Evolutionary conservation across 768 basidiomycete species (phyloP).

Genomic region (Tricholoma terreum): DNA sequence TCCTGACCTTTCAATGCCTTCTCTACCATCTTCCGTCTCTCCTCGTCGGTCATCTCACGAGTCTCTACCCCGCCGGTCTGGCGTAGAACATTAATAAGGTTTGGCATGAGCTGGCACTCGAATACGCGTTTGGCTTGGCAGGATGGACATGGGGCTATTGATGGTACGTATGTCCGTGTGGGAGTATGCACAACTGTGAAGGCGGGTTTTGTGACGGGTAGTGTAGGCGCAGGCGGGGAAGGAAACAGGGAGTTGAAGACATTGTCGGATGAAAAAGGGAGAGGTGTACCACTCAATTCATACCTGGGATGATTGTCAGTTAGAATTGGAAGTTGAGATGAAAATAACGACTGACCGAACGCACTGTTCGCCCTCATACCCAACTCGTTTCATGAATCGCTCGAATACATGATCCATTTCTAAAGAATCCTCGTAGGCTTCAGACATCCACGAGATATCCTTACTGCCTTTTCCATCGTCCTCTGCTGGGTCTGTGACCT

Average conservation of each 20-base stretch:
- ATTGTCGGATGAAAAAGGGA: slow-evolving; percentile 81
- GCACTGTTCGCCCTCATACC: slow-evolving; percentile 76
- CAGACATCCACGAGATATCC: slow-evolving; percentile 58
- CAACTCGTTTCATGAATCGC: slow-evolving; percentile 72
- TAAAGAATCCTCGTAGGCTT: slow-evolving; percentile 79
- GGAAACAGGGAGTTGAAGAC: slow-evolving; percentile 78
- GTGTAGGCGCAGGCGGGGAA: slow-evolving; percentile 36
- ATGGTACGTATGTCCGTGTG: slow-evolving; percentile 53
- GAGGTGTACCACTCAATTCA: slow-evolving; percentile 78
- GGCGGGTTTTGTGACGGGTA: slow-evolving; percentile 58
- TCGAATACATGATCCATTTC: slow-evolving; percentile 85
- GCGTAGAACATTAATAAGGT: slow-evolving; percentile 77
- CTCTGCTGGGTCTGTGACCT: slow-evolving; percentile 38
- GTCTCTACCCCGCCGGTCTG: slow-evolving; percentile 23
- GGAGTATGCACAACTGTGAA: slow-evolving; percentile 51
- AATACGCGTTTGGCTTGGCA: slow-evolving; percentile 74
- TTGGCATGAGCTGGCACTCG: slow-evolving; percentile 95
- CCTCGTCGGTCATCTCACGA: slow-evolving; percentile 56
- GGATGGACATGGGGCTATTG: slow-evolving; percentile 59
- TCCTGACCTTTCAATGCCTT: slow-evolving; percentile 46
- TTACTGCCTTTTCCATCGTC: slow-evolving; percentile 42
- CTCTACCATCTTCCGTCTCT: slow-evolving; percentile 62
- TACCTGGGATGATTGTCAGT: slow-evolving; percentile 51
- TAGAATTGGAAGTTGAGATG: not conserved
- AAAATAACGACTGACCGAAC: slow-evolving; percentile 59